Percentiles rank a stretch among this genome's conserved stretches.
Conservation (phyloP, 1,139 yeast species). For the Zhuliangozyma parablackwelliae region DNA sequence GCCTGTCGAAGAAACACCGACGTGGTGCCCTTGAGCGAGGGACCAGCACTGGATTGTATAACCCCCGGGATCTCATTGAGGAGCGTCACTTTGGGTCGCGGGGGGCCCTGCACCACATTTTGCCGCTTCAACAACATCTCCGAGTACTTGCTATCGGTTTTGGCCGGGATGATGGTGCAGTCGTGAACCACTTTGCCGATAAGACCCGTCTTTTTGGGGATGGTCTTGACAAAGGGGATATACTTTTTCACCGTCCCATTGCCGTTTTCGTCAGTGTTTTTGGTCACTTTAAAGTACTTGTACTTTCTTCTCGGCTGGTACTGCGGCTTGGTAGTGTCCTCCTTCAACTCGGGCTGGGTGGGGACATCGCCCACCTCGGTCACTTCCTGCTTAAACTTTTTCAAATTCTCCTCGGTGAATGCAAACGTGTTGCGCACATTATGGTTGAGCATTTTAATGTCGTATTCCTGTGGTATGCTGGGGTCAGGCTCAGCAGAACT, state of each 20-base stretch:
- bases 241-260: slow-evolving; percentile 32
- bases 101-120: slow-evolving; percentile 37
- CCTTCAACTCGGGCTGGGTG: slow-evolving; percentile 39
- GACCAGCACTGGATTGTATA: slow-evolving; percentile 79
- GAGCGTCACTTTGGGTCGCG: slow-evolving; percentile 71
- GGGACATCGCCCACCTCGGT: slow-evolving; percentile 49
- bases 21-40: slow-evolving; percentile 68
- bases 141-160: slow-evolving; percentile 64
- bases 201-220: slow-evolving; percentile 80
- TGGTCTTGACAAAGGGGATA: slow-evolving; percentile 72
- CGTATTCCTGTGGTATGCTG: slow-evolving; percentile 77
- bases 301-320: slow-evolving; percentile 18
- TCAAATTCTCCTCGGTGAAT: slow-evolving; percentile 84
- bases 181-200: slow-evolving; percentile 91
- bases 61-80: slow-evolving; percentile 85
- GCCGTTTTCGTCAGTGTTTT: slow-evolving; percentile 15
- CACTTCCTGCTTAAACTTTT: slow-evolving; percentile 58
- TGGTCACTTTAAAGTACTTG: slow-evolving; percentile 28
- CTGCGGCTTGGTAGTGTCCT: slow-evolving; percentile 19
- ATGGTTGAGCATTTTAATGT: slow-evolving; percentile 69
- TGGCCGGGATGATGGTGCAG: slow-evolving; percentile 80
- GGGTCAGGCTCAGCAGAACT: slow-evolving; percentile 25
- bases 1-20: slow-evolving; percentile 52
- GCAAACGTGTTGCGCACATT: slow-evolving; percentile 81
- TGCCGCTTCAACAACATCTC: slow-evolving; percentile 46